These are phyloP conservation scores for Carex scoparia DNA, from an alignment of 176 grass and related monocot species.

Conservation along the genomic window DNA sequence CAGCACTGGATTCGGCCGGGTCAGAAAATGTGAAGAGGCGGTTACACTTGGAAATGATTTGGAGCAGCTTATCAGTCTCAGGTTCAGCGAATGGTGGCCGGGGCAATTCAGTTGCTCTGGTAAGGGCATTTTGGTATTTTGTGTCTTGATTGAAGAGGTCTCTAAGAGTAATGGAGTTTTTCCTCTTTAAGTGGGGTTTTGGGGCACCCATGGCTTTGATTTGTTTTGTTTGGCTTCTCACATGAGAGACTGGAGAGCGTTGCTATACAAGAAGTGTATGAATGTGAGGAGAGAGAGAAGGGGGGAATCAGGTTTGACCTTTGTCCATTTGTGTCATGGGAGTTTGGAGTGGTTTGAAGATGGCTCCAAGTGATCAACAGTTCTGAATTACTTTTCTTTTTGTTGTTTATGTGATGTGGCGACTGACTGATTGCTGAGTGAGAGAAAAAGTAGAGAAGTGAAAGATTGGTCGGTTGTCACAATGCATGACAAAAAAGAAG, in stretches of 20 bases:
- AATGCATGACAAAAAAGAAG: too few relatives aligned
- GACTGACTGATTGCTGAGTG: background rate
- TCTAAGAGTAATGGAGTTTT: conserved; percentile 58
- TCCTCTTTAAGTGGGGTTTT: conserved; percentile 19
- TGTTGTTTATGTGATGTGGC: background rate
- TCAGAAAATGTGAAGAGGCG: conserved; percentile 54
- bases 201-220: conserved; percentile 43
- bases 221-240: background rate
- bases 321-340: conserved; percentile 24
- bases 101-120: background rate
- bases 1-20: background rate
- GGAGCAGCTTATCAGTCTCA: conserved; percentile 51
- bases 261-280: background rate
- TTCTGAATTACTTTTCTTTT: conserved; percentile 14
- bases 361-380: conserved; percentile 30
- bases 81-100: conserved; percentile 1
- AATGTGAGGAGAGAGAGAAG: background rate
- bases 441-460: background rate
- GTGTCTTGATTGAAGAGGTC: conserved; percentile 58
- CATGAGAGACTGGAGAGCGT: background rate
- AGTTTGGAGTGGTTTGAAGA: background rate
- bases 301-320: background rate
- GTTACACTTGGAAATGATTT: conserved; percentile 44
- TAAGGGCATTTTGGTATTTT: conserved; percentile 27
- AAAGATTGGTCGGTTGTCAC: background rate